These are phyloP conservation scores for Vishniacozyma victoriae DNA, from an alignment of 768 basidiomycete species.

Conservation along the genomic window DNA sequence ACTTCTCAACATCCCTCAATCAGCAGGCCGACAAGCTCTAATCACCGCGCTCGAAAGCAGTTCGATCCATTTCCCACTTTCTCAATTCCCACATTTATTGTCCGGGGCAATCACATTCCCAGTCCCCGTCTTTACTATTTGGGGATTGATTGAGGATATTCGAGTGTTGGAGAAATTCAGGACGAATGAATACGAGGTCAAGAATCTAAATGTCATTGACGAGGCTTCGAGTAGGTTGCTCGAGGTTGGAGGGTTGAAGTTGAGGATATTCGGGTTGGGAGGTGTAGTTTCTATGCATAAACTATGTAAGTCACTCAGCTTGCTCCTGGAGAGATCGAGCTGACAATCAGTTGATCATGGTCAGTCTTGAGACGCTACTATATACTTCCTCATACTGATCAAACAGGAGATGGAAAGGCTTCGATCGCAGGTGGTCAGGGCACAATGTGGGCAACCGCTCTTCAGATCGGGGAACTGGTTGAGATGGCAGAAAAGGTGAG, in stretches of 20 bases:
- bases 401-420: conserved; percentile 67
- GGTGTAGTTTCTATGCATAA: conserved; percentile 94
- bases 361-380: conserved; percentile 6
- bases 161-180: conserved; percentile 88
- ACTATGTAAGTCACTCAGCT: conserved; percentile 40
- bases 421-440: conserved; percentile 98
- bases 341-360: conserved; percentile 33
- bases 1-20: conserved; percentile 54
- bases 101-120: conserved; percentile 83
- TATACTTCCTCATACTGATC: not conserved
- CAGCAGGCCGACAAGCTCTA: conserved; percentile 55
- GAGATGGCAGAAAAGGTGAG: conserved; percentile 88
- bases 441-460: conserved; percentile 96
- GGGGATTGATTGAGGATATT: conserved; percentile 97
- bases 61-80: conserved; percentile 64
- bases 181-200: conserved; percentile 68
- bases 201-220: conserved; percentile 86
- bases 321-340: not conserved
- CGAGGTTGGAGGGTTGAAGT: conserved; percentile 85
- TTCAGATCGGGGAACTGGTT: conserved; percentile 95
- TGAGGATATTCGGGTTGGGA: conserved; percentile 90
- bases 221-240: conserved; percentile 90
- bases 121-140: conserved; percentile 91
- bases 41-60: conserved; percentile 65
- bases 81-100: conserved; percentile 88